Evolutionary conservation across 1,284 basidiomycete genomes (phyloP).

Genomic region (Moniliophthora roreri): DNA sequence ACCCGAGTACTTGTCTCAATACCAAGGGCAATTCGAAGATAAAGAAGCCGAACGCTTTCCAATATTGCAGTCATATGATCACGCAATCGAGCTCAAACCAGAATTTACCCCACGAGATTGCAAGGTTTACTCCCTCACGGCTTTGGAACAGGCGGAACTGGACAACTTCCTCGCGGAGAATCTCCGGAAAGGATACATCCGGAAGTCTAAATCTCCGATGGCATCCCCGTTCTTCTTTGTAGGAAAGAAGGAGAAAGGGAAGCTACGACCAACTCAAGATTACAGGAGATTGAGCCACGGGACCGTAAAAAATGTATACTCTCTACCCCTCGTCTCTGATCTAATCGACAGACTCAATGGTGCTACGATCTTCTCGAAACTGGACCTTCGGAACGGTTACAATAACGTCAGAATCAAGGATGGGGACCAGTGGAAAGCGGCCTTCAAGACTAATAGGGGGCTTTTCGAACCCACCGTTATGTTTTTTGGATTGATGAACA

Average conservation of each 20-base stretch:
- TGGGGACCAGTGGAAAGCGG: slow-evolving; percentile 27
- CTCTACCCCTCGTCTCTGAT: slow-evolving; percentile 31
- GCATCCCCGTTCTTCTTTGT: slow-evolving; percentile 42
- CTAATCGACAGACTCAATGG: slow-evolving; percentile 24
- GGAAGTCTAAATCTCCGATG: slow-evolving; percentile 26
- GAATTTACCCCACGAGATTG: slow-evolving; percentile 24
- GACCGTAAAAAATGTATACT: slow-evolving; percentile 30
- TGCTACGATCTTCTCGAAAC: slow-evolving; percentile 29
- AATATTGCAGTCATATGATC: slow-evolving; percentile 17
- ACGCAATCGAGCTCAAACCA: slow-evolving; percentile 25
- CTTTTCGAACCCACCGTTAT: slow-evolving; percentile 29
- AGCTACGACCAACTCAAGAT: slow-evolving; percentile 25
- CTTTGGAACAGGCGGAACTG: slow-evolving; percentile 3
- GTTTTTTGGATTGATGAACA: slow-evolving; percentile 34
- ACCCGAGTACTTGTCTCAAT: neutral
- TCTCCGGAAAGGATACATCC: slow-evolving; percentile 23
- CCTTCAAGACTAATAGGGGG: slow-evolving; percentile 17
- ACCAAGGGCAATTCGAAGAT: slow-evolving; percentile 22
- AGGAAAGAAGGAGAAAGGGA: slow-evolving; percentile 35
- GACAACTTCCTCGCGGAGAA: slow-evolving; percentile 33
- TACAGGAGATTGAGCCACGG: slow-evolving; percentile 32
- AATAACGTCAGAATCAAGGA: slow-evolving; percentile 23
- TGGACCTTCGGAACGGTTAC: slow-evolving; percentile 28
- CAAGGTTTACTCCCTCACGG: slow-evolving; percentile 26
- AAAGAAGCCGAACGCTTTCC: slow-evolving; percentile 14